Evolutionary conservation across 2,329 filamentous ascomycete species (phyloP).

Genomic region (Xylariaceae sp.): DNA sequence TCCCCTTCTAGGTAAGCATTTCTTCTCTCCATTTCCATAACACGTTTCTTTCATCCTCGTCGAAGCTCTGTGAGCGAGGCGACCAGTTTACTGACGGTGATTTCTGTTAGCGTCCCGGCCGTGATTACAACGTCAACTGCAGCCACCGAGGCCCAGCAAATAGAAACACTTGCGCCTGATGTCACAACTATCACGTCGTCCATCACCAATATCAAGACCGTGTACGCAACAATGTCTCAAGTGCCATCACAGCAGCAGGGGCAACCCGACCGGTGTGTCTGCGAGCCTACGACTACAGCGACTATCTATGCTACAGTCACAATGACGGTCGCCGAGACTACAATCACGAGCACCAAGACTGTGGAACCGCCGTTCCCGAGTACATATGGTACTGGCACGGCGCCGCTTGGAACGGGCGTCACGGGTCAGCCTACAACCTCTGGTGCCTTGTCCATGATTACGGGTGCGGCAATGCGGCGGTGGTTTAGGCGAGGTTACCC

Average conservation of each 20-base stretch:
- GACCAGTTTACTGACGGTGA: slow-evolving; percentile 23
- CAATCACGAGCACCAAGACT: slow-evolving; percentile 32
- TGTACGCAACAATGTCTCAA: slow-evolving; percentile 12
- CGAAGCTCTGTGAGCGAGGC: not conserved
- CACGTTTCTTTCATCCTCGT: not conserved
- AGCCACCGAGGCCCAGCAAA: not conserved
- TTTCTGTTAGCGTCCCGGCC: slow-evolving; percentile 1
- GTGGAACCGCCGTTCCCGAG: slow-evolving; percentile 38
- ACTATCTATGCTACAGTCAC: slow-evolving; percentile 38
- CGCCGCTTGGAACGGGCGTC: slow-evolving; percentile 18
- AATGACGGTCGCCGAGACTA: slow-evolving; percentile 24
- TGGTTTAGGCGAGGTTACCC: slow-evolving; percentile 33
- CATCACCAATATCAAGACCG: slow-evolving; percentile 23
- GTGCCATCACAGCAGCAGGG: slow-evolving; percentile 6
- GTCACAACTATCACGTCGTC: slow-evolving; percentile 28
- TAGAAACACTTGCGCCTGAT: slow-evolving; percentile 1
- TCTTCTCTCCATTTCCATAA: not conserved
- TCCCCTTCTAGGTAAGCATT: too few relatives aligned
- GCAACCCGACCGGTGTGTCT: slow-evolving; percentile 23
- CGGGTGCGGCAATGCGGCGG: slow-evolving; percentile 25
- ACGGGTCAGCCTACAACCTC: not conserved
- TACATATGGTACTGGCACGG: slow-evolving; percentile 27
- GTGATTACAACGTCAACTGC: not conserved
- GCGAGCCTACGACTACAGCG: slow-evolving; percentile 31
- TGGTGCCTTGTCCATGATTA: slow-evolving; percentile 19